Base-by-base conservation (phyloP, 208 protist species). In the Leishmania guyanensis region DNA sequence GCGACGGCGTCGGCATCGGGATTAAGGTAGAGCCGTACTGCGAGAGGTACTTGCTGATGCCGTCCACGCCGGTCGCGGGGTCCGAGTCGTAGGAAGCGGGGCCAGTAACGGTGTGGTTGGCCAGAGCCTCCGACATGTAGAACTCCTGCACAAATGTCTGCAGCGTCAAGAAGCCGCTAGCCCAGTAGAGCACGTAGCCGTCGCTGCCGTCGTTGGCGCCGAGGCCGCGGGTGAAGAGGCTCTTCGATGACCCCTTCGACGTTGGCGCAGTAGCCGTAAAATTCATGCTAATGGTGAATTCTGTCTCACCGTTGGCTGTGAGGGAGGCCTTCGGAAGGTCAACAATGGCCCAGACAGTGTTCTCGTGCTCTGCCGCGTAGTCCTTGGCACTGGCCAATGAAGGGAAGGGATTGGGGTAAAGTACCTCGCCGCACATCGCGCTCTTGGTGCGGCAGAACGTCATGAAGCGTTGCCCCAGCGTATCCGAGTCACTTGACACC, bases 221-320 rank as follows among this genome's bases (percentile, higher is more conserved):
- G 74, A 87, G 81, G 29, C 80, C 79, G 74, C 83, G 86, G n/a
- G 84, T 83, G 79, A 91, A 90, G 68, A 90, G 73, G 69, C 76
- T 86, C 60, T 76, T 88, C 69, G 74, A 62, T 43, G 84, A 79
- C 60, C 65, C 81, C 54, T 79, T 69, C 80, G 83, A 90, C 4
- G 94, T 97, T 75, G 72, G 85, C 39, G 93, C 88, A 3, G 93
- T 96, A 53, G 93, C 92, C 33, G 91, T 94, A 83, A 92, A 96
- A 83, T 97, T 97, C 93, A 97, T 96, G 79, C 93, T 89, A 81
- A 97, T 94, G 51, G 92, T 94, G 88, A 94, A 95, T 36, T 89
- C 82, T 39, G 68, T 70, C 62, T 77, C 64, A 10, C 74, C 80
- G 10, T 17, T 82, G 17, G 54, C 46, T 9, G 51, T 39, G 54